A percentile compares a stretch with the other conserved stretches of the same genome.
Evolutionary conservation across 306 rosid genomes (phyloP).

Genomic region (Alnus rubra): DNA sequence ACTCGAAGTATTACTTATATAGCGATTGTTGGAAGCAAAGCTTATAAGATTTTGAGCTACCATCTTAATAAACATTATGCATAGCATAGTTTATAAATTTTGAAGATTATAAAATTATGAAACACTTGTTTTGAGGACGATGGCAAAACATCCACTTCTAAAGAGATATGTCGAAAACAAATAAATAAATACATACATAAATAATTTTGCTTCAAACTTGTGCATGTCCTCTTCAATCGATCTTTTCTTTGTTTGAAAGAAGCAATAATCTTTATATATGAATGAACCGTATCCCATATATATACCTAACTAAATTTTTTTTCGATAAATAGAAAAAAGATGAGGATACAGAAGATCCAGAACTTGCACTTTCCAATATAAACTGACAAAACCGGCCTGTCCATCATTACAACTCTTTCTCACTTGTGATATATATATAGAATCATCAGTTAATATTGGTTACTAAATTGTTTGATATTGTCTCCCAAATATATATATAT

Average conservation of each 20-base stretch:
- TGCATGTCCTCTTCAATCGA: slow-evolving; percentile 37
- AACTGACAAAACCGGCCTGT: slow-evolving; percentile 43
- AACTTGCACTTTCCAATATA: slow-evolving; percentile 14
- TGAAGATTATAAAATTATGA: no score
- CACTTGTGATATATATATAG: no score
- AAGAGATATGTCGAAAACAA: not conserved
- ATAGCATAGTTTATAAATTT: no score
- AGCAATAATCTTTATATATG: not conserved
- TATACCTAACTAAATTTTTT: not conserved
- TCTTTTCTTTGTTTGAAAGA: slow-evolving; percentile 20
- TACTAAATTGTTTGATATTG: no score
- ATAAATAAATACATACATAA: not conserved
- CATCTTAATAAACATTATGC: no score
- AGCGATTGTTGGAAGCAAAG: no score
- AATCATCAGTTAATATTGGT: no score
- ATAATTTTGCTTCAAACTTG: slow-evolving; percentile 6
- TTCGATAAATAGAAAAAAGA: slow-evolving; percentile 15
- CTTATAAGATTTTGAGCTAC: no score
- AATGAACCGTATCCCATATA: slow-evolving; percentile 33
- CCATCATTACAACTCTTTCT: slow-evolving; percentile 36
- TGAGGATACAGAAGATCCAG: slow-evolving; percentile 10
- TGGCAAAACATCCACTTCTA: not conserved
- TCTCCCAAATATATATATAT: no score
- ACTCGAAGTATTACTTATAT: no score
- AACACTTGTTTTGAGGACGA: no score